Percentiles rank a stretch among this genome's conserved stretches.
These are phyloP conservation scores for Pythium dissimile DNA, from an alignment of 352 stramenopile genomes.

Conservation along the genomic window DNA sequence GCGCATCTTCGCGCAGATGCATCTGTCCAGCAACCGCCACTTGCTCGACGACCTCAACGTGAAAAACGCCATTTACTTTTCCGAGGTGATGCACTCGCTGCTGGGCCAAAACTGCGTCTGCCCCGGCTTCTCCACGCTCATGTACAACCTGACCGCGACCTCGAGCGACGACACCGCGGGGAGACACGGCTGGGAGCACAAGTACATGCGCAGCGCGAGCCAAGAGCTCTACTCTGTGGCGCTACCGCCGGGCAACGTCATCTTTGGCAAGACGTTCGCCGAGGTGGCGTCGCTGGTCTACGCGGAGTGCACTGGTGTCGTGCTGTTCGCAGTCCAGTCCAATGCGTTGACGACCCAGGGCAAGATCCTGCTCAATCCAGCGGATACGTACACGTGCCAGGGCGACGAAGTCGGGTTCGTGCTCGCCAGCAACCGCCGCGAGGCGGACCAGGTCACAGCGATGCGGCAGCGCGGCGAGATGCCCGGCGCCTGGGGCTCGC, in stretches of 20 bases:
- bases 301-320: conserved; percentile 66
- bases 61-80: conserved; percentile 78
- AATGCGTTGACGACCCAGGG: conserved; percentile 18
- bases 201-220: conserved; percentile 69
- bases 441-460: conserved; percentile 39
- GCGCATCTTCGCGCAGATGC: conserved; percentile 72
- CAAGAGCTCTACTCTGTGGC: conserved; percentile 80
- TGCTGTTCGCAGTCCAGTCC: conserved; percentile 67
- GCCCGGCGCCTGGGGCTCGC: conserved; percentile 23
- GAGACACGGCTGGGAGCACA: conserved; percentile 51
- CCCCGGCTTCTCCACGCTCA: conserved; percentile 82
- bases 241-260: conserved; percentile 45
- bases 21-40: conserved; percentile 69
- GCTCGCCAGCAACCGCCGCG: conserved; percentile 58
- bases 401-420: conserved; percentile 73
- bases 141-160: conserved; percentile 84
- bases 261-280: conserved; percentile 71
- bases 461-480: conserved; percentile 20
- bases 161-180: conserved; percentile 54
- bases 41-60: conserved; percentile 74
- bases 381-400: conserved; percentile 65
- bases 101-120: conserved; percentile 86
- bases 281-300: conserved; percentile 79
- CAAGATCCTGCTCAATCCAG: conserved; percentile 75
- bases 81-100: conserved; percentile 73